These are phyloP conservation scores for Acanthamoeba triangularis DNA, from an alignment of 208 protist genomes.

Conservation along the genomic window DNA sequence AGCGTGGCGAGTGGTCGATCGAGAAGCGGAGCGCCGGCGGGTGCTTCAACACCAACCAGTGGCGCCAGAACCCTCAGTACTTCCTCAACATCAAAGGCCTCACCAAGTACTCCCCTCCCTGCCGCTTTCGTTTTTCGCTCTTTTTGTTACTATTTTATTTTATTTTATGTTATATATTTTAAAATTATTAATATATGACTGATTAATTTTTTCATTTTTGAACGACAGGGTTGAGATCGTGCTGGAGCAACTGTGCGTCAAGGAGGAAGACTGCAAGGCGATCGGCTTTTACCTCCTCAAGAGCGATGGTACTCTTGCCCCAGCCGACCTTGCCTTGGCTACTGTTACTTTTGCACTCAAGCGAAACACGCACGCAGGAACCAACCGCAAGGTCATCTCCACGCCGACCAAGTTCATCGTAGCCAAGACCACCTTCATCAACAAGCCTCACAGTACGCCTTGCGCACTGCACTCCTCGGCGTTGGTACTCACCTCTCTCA, in stretches of 20 bases:
- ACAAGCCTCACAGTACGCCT: constrained; percentile 17
- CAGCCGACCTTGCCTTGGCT: neutral
- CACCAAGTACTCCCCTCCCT: neutral
- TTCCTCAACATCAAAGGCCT: neutral
- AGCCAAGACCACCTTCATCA: constrained; percentile 42
- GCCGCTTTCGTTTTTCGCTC: neutral
- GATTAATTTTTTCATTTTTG: neutral
- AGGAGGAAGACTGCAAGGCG: neutral
- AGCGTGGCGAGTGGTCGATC: constrained; percentile 1
- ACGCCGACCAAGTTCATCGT: constrained; percentile 14
- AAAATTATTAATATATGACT: neutral
- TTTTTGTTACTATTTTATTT: neutral
- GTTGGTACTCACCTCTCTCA: no score
- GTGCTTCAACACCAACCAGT: constrained; percentile 64
- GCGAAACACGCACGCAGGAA: neutral
- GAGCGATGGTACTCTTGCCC: constrained; percentile 42
- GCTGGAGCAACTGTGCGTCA: neutral
- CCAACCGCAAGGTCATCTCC: constrained; percentile 21
- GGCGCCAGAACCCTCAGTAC: constrained; percentile 61
- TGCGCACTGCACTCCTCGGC: no score
- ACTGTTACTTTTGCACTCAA: no score
- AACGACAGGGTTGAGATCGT: constrained; percentile 53
- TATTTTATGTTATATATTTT: neutral
- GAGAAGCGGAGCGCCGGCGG: constrained; percentile 30
- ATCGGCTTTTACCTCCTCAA: constrained; percentile 75